Conservation (phyloP, 306 rosid species). For the Macrotyloma uniflorum region DNA sequence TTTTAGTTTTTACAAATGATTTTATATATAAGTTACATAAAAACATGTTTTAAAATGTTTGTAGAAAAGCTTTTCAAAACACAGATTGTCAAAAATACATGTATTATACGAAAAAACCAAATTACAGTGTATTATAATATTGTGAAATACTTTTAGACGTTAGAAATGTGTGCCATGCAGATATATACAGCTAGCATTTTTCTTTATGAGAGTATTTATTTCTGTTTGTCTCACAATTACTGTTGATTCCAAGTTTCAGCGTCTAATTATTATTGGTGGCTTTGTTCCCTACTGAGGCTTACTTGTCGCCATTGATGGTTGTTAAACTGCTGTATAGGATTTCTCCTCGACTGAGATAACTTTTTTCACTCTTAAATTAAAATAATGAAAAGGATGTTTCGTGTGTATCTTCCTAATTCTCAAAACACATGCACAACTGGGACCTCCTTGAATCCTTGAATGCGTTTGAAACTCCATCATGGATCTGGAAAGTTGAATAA, state of each 20-base stretch:
- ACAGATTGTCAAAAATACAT: too few species aligned
- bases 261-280: conserved; percentile 7
- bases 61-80: too few species aligned
- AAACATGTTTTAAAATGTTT: too few species aligned
- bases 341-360: background rate
- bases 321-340: conserved; percentile 49
- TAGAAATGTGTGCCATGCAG: background rate
- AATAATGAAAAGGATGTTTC: conserved; percentile 11
- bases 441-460: conserved; percentile 17
- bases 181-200: conserved; percentile 5
- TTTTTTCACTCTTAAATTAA: background rate
- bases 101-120: background rate
- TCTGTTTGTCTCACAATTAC: background rate
- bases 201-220: background rate
- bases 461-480: conserved; percentile 14
- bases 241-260: conserved; percentile 20
- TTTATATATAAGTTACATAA: too few species aligned
- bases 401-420: conserved; percentile 33
- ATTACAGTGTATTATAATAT: background rate
- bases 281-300: conserved; percentile 36
- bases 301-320: conserved; percentile 45
- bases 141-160: background rate
- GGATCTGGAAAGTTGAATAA: conserved; percentile 47
- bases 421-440: conserved; percentile 31
- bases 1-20: too few species aligned